A percentile compares a stretch with the other conserved stretches of the same genome.
Conservation (phyloP, 2,329 filamentous ascomycete genomes). For the Cladosporium phlei region DNA sequence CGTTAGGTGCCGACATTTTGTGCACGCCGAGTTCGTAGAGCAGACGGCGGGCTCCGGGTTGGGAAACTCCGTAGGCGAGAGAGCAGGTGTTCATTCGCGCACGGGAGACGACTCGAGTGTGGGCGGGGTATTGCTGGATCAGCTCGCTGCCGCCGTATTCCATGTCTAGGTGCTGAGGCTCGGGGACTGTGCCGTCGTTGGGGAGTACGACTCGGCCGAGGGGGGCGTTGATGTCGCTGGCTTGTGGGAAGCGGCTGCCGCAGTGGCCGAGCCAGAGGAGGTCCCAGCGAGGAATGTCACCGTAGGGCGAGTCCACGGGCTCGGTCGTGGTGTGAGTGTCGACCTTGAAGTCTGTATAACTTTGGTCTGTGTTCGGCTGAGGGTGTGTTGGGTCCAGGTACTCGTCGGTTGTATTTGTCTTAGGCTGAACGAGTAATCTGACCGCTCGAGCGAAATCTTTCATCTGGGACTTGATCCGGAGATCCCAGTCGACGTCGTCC, state of each 20-base stretch:
- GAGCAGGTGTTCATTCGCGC: conserved; percentile 39
- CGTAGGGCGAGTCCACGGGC: conserved; percentile 23
- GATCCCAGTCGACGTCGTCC: conserved; percentile 44
- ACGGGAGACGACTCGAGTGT: conserved; percentile 44
- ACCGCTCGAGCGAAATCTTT: conserved; percentile 34
- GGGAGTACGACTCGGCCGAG: conserved; percentile 20
- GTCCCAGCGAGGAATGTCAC: conserved; percentile 31
- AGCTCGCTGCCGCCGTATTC: conserved; percentile 22
- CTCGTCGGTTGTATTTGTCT: conserved; percentile 15
- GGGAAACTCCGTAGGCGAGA: conserved; percentile 44
- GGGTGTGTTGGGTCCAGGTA: conserved; percentile 22
- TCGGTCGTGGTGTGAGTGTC: conserved; percentile 5
- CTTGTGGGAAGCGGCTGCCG: conserved; percentile 31
- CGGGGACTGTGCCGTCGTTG: conserved; percentile 20
- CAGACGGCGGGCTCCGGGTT: conserved; percentile 40
- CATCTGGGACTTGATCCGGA: conserved; percentile 39
- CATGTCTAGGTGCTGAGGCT: conserved; percentile 19
- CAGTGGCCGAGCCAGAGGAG: conserved; percentile 41
- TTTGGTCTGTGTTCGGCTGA: conserved; percentile 10
- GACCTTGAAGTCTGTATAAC: conserved; percentile 17
- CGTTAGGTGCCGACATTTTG: conserved; percentile 36
- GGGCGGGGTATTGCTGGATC: conserved; percentile 21
- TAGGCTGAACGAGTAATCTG: conserved; percentile 34
- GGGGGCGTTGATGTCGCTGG: conserved; percentile 15
- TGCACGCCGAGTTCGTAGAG: conserved; percentile 43